These are phyloP conservation scores for Juglanconis oblonga DNA, from an alignment of 2,329 filamentous ascomycete species.

Conservation along the genomic window DNA sequence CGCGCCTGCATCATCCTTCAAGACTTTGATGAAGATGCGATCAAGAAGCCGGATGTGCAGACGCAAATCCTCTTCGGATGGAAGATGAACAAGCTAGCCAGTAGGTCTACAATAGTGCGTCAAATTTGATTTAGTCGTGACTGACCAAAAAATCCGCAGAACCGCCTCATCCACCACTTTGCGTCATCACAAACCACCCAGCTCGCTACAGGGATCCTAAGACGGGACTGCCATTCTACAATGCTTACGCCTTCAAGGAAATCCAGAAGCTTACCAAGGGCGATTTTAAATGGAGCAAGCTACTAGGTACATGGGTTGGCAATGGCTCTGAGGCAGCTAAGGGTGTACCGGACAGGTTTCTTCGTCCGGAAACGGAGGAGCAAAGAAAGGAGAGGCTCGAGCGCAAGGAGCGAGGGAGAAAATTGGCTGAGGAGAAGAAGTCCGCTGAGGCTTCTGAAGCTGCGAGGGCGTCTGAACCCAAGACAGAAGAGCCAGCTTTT, in stretches of 20 bases:
- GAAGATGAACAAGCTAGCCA: constrained; percentile 56
- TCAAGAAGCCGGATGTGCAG: constrained; percentile 55
- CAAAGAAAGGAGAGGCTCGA: constrained; percentile 20
- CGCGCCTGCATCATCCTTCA: constrained; percentile 58
- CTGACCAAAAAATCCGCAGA: constrained; percentile 32
- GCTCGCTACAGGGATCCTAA: constrained; percentile 82
- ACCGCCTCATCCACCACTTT: constrained; percentile 54
- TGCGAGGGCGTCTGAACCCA: background rate
- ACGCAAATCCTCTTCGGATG: constrained; percentile 57
- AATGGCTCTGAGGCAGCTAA: constrained; percentile 59
- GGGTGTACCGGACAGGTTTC: constrained; percentile 79
- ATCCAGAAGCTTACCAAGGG: constrained; percentile 72
- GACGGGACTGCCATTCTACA: constrained; percentile 79
- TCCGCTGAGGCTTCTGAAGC: background rate
- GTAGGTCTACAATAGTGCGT: constrained; percentile 34
- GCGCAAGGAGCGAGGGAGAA: constrained; percentile 13
- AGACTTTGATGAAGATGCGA: constrained; percentile 55
- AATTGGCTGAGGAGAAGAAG: constrained; percentile 3
- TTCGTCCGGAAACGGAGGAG: constrained; percentile 24
- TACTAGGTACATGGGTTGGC: constrained; percentile 83
- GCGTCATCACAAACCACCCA: constrained; percentile 77
- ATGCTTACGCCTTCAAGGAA: constrained; percentile 75
- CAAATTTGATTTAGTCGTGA: background rate
- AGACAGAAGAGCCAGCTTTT: background rate
- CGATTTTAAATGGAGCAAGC: constrained; percentile 76